These are phyloP conservation scores for Boletus reticulatus DNA, from an alignment of 768 basidiomycete species.

Conservation along the genomic window DNA sequence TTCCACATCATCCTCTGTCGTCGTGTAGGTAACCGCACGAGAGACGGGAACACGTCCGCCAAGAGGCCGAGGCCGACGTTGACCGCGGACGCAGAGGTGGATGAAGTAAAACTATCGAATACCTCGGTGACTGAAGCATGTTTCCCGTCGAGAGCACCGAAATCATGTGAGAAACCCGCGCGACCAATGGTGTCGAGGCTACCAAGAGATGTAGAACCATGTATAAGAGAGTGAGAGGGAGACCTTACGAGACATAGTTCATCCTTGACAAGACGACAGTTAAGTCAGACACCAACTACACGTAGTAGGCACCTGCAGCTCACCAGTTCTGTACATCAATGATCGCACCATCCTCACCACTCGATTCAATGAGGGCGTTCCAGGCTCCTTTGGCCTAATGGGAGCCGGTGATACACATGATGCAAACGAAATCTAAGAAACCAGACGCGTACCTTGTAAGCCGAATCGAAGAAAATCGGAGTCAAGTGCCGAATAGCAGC, in stretches of 20 bases:
- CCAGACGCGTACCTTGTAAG: constrained; percentile 18
- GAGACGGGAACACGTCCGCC: constrained; percentile 35
- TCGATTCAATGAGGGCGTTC: constrained; percentile 27
- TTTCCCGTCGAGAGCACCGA: constrained; percentile 52
- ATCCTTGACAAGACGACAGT: constrained; percentile 20
- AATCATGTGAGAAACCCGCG: constrained; percentile 61
- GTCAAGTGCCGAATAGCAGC: constrained; percentile 23
- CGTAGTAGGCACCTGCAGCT: neutral
- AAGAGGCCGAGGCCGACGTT: constrained; percentile 35
- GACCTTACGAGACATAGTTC: constrained; percentile 33
- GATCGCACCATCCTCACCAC: constrained; percentile 18
- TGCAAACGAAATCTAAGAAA: neutral
- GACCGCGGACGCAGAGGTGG: constrained; percentile 21
- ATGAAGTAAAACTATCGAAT: constrained; percentile 36
- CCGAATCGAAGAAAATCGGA: constrained; percentile 28
- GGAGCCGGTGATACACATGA: neutral
- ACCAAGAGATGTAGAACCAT: neutral
- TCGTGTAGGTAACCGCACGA: constrained; percentile 37
- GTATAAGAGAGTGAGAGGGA: neutral
- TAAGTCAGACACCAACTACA: neutral
- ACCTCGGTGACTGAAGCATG: constrained; percentile 37
- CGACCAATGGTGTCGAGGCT: constrained; percentile 60
- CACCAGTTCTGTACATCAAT: constrained; percentile 40
- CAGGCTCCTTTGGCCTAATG: constrained; percentile 30
- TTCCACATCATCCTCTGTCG: constrained; percentile 29